Evolutionary conservation across 345 rosid species (phyloP).

Genomic region (Clarkia xantiana): DNA sequence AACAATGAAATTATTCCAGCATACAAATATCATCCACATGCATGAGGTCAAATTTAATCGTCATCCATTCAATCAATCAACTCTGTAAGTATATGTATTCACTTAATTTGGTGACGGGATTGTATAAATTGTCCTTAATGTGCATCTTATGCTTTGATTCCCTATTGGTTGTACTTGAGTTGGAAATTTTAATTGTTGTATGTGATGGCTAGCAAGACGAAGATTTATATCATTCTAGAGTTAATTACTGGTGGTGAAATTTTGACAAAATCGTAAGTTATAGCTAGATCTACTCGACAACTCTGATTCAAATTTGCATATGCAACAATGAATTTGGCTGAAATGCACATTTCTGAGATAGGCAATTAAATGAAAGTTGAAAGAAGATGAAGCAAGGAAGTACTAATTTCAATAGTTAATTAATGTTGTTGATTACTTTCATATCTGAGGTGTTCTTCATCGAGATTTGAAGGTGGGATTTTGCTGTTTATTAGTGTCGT

Average conservation of each 20-base stretch:
- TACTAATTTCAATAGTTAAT: constrained; percentile 94
- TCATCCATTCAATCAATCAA: no score
- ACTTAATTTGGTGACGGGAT: neutral
- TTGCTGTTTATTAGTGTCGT: neutral
- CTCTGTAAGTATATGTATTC: no score
- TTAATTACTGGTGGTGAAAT: constrained; percentile 97
- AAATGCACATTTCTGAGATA: constrained; percentile 11
- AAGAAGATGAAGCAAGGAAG: constrained; percentile 91
- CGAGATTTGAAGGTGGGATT: constrained; percentile 80
- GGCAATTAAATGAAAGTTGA: constrained; percentile 86
- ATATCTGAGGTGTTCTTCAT: constrained; percentile 88
- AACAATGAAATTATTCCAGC: constrained; percentile 79
- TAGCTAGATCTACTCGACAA: neutral
- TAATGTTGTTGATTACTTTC: constrained; percentile 93
- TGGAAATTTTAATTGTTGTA: constrained; percentile 13
- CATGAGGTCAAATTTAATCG: constrained; percentile 38
- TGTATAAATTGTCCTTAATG: neutral
- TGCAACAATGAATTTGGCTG: neutral
- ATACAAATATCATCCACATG: constrained; percentile 93
- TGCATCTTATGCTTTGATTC: neutral
- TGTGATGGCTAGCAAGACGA: constrained; percentile 99
- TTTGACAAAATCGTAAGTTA: constrained; percentile 90
- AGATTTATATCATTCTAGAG: constrained; percentile 83
- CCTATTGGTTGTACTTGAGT: constrained; percentile 2
- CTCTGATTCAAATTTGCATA: neutral